Percentiles rank a stretch among this genome's conserved stretches.
Conservation (phyloP, 306 rosid genomes). For the Glycine soja region DNA sequence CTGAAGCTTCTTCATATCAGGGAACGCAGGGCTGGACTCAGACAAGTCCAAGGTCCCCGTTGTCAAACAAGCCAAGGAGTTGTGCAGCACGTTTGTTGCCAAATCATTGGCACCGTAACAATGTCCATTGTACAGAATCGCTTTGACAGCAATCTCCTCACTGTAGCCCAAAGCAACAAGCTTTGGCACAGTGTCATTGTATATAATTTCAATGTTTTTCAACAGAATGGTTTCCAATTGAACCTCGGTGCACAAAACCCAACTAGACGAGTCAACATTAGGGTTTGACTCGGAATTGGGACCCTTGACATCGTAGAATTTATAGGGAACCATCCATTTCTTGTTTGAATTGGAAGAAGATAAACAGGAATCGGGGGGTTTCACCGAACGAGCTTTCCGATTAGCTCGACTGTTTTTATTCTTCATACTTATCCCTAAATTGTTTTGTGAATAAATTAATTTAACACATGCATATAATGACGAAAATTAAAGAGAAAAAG, state of each 20-base stretch:
- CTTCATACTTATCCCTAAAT: conserved; percentile 42
- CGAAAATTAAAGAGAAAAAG: background rate
- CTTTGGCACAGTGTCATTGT: conserved; percentile 66
- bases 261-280: conserved; percentile 55
- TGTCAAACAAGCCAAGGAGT: conserved; percentile 66
- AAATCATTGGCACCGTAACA: conserved; percentile 76
- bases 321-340: background rate
- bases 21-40: conserved; percentile 57
- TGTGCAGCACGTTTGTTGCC: conserved; percentile 63
- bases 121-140: conserved; percentile 67
- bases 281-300: conserved; percentile 43
- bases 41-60: conserved; percentile 46
- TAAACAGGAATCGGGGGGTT: conserved; percentile 38
- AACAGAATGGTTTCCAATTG: conserved; percentile 67
- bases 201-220: conserved; percentile 64
- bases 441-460: background rate
- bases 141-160: conserved; percentile 63
- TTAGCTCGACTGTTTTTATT: conserved; percentile 62
- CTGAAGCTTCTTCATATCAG: conserved; percentile 71
- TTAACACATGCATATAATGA: background rate
- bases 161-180: conserved; percentile 66
- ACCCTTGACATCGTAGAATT: background rate
- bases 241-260: conserved; percentile 77
- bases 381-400: conserved; percentile 57
- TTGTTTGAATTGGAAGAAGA: conserved; percentile 35